Evolutionary conservation across 495 filamentous ascomycete species (phyloP).

Genomic region (Penicillium flavigenum): DNA sequence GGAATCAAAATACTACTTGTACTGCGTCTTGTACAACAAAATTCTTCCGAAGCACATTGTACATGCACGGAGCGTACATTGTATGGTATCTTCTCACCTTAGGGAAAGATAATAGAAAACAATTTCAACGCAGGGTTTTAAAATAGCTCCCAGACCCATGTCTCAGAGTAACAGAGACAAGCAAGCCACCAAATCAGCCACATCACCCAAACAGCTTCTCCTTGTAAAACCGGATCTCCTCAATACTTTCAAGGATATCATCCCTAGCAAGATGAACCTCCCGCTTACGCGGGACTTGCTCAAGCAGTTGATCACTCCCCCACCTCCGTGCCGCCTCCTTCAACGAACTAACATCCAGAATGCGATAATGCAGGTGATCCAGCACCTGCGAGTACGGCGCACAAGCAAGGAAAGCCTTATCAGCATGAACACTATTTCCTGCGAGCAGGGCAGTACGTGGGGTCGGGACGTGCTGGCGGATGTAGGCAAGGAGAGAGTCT

Average conservation of each 20-base stretch:
- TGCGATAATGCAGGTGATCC: slow-evolving; percentile 80
- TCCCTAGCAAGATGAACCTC: slow-evolving; percentile 76
- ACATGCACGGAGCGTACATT: not conserved
- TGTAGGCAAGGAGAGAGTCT: slow-evolving; percentile 70
- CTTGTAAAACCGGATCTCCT: slow-evolving; percentile 80
- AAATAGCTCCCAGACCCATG: not conserved
- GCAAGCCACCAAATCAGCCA: slow-evolving; percentile 1
- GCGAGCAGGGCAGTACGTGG: slow-evolving; percentile 69
- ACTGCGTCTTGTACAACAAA: not conserved
- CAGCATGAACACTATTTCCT: slow-evolving; percentile 89
- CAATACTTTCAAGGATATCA: slow-evolving; percentile 95
- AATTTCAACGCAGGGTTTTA: not conserved
- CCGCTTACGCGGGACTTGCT: slow-evolving; percentile 66
- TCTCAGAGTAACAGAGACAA: not conserved
- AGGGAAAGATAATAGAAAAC: not conserved
- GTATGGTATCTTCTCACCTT: not conserved
- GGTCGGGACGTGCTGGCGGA: slow-evolving; percentile 65
- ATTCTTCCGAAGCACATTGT: not conserved
- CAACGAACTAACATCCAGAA: slow-evolving; percentile 85
- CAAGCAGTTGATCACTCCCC: slow-evolving; percentile 61
- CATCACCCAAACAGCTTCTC: slow-evolving; percentile 33
- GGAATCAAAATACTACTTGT: not conserved
- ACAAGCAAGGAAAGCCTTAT: slow-evolving; percentile 76
- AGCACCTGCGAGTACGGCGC: slow-evolving; percentile 69
- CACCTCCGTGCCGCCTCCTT: slow-evolving; percentile 88